Evolutionary conservation across 805 yeast species (phyloP).

Genomic region (Starmerella potacharoeniae): DNA sequence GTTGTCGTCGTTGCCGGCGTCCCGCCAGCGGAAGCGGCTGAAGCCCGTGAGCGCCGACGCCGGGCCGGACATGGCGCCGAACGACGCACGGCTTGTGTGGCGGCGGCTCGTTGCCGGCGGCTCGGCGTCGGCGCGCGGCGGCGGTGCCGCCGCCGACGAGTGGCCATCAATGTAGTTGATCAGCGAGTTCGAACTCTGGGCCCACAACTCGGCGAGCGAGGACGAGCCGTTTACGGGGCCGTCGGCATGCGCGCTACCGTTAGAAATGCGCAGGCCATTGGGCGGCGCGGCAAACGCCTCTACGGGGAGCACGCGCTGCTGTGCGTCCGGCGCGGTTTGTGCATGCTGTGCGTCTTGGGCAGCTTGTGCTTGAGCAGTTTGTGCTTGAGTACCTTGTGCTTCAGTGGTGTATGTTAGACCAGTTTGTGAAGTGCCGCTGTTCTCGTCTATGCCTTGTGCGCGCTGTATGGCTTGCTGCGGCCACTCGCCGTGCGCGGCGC

Average conservation of each 20-base stretch:
- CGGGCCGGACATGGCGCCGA: constrained; percentile 2
- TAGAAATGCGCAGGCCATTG: no score
- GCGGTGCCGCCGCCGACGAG: neutral
- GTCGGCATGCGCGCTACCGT: no score
- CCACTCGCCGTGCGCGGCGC: no score
- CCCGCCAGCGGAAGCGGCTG: constrained; percentile 3
- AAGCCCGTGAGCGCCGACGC: constrained; percentile 1
- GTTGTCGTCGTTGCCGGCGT: neutral
- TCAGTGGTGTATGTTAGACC: no score
- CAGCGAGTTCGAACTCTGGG: neutral
- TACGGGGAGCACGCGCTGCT: no score
- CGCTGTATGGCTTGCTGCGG: no score
- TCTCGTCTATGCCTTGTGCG: no score
- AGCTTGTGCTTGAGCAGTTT: neutral
- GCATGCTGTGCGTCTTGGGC: neutral
- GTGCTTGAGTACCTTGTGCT: neutral
- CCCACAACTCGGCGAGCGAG: neutral
- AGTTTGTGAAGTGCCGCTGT: no score
- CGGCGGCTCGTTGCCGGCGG: neutral
- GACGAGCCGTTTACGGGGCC: neutral
- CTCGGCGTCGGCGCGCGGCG: neutral
- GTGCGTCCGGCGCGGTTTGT: no score
- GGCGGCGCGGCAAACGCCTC: no score
- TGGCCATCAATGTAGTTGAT: neutral
- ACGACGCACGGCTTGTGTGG: neutral